Conservation (phyloP, 2,329 filamentous ascomycete species). For the Seiridium unicorne region DNA sequence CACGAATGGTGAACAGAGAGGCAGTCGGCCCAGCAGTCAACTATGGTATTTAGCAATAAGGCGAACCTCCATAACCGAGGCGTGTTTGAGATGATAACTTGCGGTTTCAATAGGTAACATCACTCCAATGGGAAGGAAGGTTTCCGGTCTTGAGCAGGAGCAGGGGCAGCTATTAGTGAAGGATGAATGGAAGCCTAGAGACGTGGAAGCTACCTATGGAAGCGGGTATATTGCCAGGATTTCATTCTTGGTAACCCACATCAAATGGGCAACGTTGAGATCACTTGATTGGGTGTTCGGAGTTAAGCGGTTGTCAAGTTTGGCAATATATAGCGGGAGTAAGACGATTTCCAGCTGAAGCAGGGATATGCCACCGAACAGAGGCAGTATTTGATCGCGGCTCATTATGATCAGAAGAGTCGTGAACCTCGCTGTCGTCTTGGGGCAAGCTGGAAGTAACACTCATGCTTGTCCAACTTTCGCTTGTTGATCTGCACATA, state of each 20-base stretch:
- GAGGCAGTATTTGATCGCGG: slow-evolving; percentile 1
- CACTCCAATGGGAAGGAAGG: neutral
- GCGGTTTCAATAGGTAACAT: neutral
- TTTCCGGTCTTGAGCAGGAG: slow-evolving; percentile 1
- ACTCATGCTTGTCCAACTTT: slow-evolving; percentile 1
- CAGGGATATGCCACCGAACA: neutral
- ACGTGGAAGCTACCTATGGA: neutral
- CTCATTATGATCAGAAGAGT: slow-evolving; percentile 2
- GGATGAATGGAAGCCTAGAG: neutral
- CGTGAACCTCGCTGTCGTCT: neutral
- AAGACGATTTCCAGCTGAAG: neutral
- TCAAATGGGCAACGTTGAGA: slow-evolving; percentile 1
- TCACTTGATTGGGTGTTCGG: neutral
- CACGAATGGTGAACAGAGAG: neutral
- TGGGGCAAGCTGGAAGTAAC: slow-evolving; percentile 5
- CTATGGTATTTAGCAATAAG: no score
- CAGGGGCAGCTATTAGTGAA: neutral
- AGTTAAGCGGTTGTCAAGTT: neutral
- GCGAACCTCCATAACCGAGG: no score
- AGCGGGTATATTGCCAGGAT: neutral
- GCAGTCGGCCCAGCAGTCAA: neutral
- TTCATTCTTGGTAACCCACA: slow-evolving; percentile 1
- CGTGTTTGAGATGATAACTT: no score
- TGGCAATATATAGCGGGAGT: neutral
- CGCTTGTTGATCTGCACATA: slow-evolving; percentile 2